Evolutionary conservation across 225 moss, liverwort and hornwort genomes (phyloP).

Genomic region (Takakia lepidozioides): DNA sequence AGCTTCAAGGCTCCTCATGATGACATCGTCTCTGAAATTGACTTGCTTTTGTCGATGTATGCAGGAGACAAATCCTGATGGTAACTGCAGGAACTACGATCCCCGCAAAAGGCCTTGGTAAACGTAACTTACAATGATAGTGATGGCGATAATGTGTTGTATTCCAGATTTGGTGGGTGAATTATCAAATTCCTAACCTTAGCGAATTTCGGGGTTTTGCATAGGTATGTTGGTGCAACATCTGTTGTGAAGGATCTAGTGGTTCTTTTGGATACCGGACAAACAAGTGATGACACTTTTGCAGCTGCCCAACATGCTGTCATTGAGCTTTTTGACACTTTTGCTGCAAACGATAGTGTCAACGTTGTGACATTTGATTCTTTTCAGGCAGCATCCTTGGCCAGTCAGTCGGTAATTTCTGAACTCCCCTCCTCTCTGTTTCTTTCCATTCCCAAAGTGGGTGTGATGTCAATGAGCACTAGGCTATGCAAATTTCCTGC

Average conservation of each 20-base stretch:
- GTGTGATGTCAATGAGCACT: too few species aligned
- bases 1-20: too few species aligned
- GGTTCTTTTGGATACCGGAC: constrained; percentile 32
- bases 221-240: constrained; percentile 34
- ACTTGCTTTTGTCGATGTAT: constrained; percentile 3
- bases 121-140: constrained; percentile 2
- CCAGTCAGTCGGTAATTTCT: constrained; percentile 19
- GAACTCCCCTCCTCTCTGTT: too few species aligned
- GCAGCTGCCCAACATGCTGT: constrained; percentile 10
- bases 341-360: constrained; percentile 12
- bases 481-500: too few species aligned
- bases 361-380: constrained; percentile 30
- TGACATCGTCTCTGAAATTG: neutral
- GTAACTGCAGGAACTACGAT: constrained; percentile 25
- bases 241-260: constrained; percentile 35
- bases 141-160: neutral
- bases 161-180: neutral
- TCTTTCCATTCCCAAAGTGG: too few species aligned
- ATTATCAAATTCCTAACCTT: neutral
- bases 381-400: constrained; percentile 11
- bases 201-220: neutral
- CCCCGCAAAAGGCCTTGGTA: constrained; percentile 46
- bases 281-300: constrained; percentile 9
- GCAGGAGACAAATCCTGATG: constrained; percentile 28
- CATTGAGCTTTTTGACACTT: constrained; percentile 23